These are phyloP conservation scores for Aspergillus melleus DNA, from an alignment of 2,329 filamentous ascomycete genomes.

Conservation along the genomic window DNA sequence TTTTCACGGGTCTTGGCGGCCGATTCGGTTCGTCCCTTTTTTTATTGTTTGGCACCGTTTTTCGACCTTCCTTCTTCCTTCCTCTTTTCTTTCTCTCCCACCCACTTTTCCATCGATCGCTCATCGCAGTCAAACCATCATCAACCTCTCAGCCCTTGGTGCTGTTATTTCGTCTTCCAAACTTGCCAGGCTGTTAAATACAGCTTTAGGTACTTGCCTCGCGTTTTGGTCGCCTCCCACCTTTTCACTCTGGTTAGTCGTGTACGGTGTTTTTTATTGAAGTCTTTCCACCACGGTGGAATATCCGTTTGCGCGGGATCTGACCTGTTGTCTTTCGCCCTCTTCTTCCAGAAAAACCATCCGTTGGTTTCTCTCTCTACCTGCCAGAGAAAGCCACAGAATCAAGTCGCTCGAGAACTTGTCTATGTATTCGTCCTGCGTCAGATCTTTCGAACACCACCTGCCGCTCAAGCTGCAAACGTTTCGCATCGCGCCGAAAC, in stretches of 20 bases:
- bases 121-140: conserved; percentile 16
- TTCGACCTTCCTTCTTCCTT: conserved; percentile 13
- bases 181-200: conserved; percentile 9
- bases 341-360: conserved; percentile 28
- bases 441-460: conserved; percentile 90
- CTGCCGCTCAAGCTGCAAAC: conserved; percentile 93
- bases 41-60: conserved; percentile 22
- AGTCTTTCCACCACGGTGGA: neutral
- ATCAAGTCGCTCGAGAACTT: conserved; percentile 45
- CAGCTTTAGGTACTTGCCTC: conserved; percentile 9
- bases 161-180: conserved; percentile 11
- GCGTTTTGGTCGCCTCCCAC: conserved; percentile 8
- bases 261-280: neutral
- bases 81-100: conserved; percentile 19
- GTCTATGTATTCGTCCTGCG: conserved; percentile 99
- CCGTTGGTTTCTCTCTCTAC: conserved; percentile 34
- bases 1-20: conserved; percentile 19
- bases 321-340: conserved; percentile 13
- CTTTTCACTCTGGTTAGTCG: conserved; percentile 21
- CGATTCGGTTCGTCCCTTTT: conserved; percentile 22
- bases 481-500: conserved; percentile 95
- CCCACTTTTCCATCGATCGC: conserved; percentile 14
- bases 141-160: conserved; percentile 17
- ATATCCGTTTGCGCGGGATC: conserved; percentile 3
- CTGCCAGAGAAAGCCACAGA: conserved; percentile 39